Evolutionary conservation across 352 stramenopile genomes (phyloP), one percentile per base, ranked within the genome.

Genomic region (Pythium dissotocum): DNA sequence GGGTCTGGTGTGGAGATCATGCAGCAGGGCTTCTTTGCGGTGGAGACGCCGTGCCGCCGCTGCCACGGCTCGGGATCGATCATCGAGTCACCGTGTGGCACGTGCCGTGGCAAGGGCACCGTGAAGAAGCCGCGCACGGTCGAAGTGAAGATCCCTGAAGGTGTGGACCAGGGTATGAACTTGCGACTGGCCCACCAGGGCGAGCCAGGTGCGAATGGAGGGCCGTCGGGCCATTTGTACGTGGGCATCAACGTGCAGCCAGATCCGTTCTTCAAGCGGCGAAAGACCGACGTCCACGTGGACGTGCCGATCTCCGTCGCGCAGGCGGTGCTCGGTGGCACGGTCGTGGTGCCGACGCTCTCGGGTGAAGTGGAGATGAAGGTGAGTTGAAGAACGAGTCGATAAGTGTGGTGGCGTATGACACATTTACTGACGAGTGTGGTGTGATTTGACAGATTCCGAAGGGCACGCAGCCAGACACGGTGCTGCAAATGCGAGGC

Each of bases 301-400:
- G 93, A 98, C 63, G 87, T 98, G 32, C 93, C 95, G 1, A 97
- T 99, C 55, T 96, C 84, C 30, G 77, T 99, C 33, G 91, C 88
- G 10, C 87, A 98, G 67, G 96, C 96, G 6, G 88, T 98, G 26
- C 76, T 99, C 7, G 97, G 98, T 56, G 91, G 93, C 35, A 93
- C 82, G 2, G 83, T 99, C 28, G 93, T 99, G 60, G 97, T 99
- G 18, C 93, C 96, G 16, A 99, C 97, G n/a, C 76, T 99, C 16
- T 93, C 94, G 26, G 97, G 98, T 28, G 95, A 98, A 77, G 97
- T 99, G 16, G 96, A 99, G 72, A 89, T 99, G 68, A 99, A 98
- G 70, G 83, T 99, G 56, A 26, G 69, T n/a, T 40, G 8, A 13
- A 4, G 42, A 52, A n/a, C 24, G 6, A 24, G 26, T 0, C 1